Conservation (phyloP, 805 yeast species). For the Lipomyces japonicus region DNA sequence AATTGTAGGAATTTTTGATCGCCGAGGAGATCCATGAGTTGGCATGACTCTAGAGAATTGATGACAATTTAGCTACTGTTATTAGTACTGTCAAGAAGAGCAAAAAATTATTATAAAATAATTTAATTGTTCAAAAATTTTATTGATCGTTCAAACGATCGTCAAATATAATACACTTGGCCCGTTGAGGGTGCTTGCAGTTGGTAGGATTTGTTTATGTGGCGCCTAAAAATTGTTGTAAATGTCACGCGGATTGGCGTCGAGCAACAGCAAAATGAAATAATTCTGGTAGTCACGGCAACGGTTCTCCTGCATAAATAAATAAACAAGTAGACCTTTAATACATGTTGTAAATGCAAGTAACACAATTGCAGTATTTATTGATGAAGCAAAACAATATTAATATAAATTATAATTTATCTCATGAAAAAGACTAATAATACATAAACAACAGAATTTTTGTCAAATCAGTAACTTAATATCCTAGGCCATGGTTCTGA, state of each 20-base stretch:
- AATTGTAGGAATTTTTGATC: conserved; percentile 34
- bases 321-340: no score
- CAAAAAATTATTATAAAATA: background rate
- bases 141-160: background rate
- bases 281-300: background rate
- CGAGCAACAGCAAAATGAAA: background rate
- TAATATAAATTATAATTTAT: no score
- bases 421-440: no score
- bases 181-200: no score
- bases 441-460: no score
- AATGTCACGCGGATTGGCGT: background rate
- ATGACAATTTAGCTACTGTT: background rate
- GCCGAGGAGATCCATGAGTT: conserved; percentile 17
- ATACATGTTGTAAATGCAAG: no score
- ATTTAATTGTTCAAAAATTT: background rate
- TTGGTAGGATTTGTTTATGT: background rate
- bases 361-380: no score
- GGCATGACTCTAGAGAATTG: background rate
- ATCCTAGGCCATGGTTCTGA: no score
- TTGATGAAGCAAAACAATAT: no score
- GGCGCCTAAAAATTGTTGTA: background rate
- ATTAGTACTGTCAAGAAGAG: background rate
- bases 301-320: background rate
- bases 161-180: no score
- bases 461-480: no score